These are phyloP conservation scores for Fraxinus greggii DNA, from an alignment of 305 asterid species.

Conservation along the genomic window DNA sequence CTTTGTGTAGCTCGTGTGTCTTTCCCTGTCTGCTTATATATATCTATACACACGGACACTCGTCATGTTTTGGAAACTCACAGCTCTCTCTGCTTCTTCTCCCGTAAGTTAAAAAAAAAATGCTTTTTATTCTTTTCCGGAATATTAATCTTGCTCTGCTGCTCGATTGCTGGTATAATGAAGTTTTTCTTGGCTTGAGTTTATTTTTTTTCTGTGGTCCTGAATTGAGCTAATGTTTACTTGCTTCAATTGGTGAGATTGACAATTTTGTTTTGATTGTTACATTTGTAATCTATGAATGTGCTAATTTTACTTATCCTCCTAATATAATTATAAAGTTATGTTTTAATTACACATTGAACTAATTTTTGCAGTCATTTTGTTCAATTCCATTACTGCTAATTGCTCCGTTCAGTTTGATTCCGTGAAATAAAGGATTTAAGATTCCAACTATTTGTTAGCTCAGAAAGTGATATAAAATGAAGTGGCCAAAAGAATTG, in stretches of 20 bases:
- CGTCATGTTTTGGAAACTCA: constrained; percentile 91
- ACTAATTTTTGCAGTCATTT: not conserved
- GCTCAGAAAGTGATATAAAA: not conserved
- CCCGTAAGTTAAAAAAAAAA: constrained; percentile 54
- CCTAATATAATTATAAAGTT: not conserved
- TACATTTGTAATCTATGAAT: not conserved
- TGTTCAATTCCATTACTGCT: not conserved
- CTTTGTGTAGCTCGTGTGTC: constrained; percentile 22
- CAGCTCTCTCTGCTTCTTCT: constrained; percentile 75
- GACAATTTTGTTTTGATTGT: not conserved
- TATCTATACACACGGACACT: constrained; percentile 16
- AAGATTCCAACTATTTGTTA: not conserved
- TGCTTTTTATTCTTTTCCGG: not conserved
- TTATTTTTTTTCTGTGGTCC: not conserved
- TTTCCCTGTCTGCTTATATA: constrained; percentile 22
- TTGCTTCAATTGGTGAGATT: not conserved
- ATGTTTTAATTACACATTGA: not conserved
- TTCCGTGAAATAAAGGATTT: not conserved
- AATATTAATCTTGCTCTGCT: not conserved
- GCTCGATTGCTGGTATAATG: constrained; percentile 10
- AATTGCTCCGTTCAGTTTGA: not conserved
- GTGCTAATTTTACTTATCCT: not conserved
- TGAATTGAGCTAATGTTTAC: constrained; percentile 18
- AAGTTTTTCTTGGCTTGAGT: constrained; percentile 22
- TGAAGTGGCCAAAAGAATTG: not conserved